Base-by-base conservation (phyloP, 1,139 yeast species). In the Geotrichum cucujoidarum region DNA sequence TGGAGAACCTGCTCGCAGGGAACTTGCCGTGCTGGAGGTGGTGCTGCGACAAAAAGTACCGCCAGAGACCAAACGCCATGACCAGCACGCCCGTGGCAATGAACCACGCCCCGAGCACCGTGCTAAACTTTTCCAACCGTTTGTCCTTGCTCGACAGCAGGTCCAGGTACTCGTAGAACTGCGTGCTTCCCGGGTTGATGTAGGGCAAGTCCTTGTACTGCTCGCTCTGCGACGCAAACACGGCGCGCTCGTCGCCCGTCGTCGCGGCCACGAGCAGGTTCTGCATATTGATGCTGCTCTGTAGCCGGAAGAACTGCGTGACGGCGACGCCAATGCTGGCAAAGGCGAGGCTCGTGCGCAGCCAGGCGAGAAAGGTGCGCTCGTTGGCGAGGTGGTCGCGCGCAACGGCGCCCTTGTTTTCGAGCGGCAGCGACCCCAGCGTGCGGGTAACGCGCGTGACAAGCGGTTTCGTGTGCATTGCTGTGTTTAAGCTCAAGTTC, bases 301-400 rank as follows among this genome's bases (percentile, higher is more conserved):
- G 57, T 14, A 78, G 60, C 39, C 76, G 72, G 53, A 77, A 70
- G 52, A 78, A 60, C 58, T 77, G 81, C 0, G 81, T 69, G 7
- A 78, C 65, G 14, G 78, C 82, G 2, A 78, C 78, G 1, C 83
- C 83, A 24, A 76, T 72, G 8, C 80, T 72, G 4, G 80, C 76
- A 47, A 78, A 70, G 10, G 78, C 75, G 45, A 78, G 60, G 13
- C 79, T 72, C 0, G 94, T 83, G 52, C 94, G 72, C 34, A 81
- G 65, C 84, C 90, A 85, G 0, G 94, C 92, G n/a, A 85, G 68
- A 50, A 79, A 79, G 0, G 94, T 85, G 51, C 95, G 70, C 61
- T 85, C 94, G 61, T 83, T 84, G 18, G 95, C 90, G 65, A 85
- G 66, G 56, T 75, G 80, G 56, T 75, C 80, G 49, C 80, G 64